Percentiles rank a stretch among this genome's conserved stretches.
These are phyloP conservation scores for Hyaloscypha finlandica DNA, from an alignment of 495 filamentous ascomycete species.

Conservation along the genomic window DNA sequence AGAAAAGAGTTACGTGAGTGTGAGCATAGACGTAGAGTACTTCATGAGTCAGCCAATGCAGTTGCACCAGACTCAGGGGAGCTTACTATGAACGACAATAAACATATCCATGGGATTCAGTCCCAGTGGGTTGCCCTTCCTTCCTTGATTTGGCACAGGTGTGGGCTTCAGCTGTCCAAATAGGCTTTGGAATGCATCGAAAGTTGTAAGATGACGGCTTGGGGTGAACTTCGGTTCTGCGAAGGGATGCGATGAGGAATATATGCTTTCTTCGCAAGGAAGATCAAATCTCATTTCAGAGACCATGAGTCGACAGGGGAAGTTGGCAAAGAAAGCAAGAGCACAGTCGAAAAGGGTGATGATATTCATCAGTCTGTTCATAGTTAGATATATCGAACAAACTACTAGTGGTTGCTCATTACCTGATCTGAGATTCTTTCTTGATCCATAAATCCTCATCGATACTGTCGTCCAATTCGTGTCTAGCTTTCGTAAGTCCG, in stretches of 20 bases:
- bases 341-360: constrained; percentile 25
- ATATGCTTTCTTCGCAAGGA: constrained; percentile 22
- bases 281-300: constrained; percentile 25
- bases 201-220: constrained; percentile 15
- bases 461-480: constrained; percentile 17
- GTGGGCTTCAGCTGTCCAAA: constrained; percentile 13
- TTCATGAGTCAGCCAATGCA: constrained; percentile 2
- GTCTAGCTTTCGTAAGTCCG: constrained; percentile 20
- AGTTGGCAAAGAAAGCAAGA: constrained; percentile 25
- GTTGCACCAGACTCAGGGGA: not conserved
- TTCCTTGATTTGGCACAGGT: constrained; percentile 1
- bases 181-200: constrained; percentile 26
- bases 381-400: not conserved
- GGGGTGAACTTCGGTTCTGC: constrained; percentile 15
- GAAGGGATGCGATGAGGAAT: constrained; percentile 19
- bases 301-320: constrained; percentile 12
- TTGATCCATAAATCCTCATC: constrained; percentile 24
- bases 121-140: constrained; percentile 19
- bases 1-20: constrained; percentile 24
- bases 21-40: constrained; percentile 27
- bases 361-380: constrained; percentile 17
- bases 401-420: not conserved
- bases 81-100: constrained; percentile 23
- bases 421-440: constrained; percentile 23
- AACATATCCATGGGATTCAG: constrained; percentile 28